Conservation (phyloP, 2,329 filamentous ascomycete species). For the Lachnellula subtilissima region DNA sequence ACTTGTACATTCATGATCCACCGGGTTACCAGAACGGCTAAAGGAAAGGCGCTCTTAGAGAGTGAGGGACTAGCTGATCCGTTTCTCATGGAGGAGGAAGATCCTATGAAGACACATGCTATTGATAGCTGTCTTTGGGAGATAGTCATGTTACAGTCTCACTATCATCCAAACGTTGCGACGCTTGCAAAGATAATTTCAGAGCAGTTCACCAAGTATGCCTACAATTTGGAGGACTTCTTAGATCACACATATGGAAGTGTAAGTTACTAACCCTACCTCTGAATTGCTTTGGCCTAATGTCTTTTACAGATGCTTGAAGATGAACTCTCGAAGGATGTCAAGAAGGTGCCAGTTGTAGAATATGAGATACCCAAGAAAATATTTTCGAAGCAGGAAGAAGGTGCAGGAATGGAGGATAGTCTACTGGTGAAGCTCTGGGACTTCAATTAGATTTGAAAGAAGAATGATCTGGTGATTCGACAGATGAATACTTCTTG, state of each 20-base stretch:
- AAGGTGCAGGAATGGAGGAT: slow-evolving; percentile 44
- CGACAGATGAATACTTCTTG: neutral
- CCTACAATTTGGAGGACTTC: slow-evolving; percentile 96
- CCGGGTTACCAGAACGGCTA: slow-evolving; percentile 58
- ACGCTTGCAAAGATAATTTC: slow-evolving; percentile 90
- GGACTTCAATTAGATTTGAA: slow-evolving; percentile 42
- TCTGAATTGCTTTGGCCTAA: neutral
- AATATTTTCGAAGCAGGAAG: slow-evolving; percentile 40
- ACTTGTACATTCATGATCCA: slow-evolving; percentile 96
- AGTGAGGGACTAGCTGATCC: slow-evolving; percentile 62
- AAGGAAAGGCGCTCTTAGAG: slow-evolving; percentile 55
- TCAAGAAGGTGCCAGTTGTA: slow-evolving; percentile 82
- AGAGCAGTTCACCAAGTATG: slow-evolving; percentile 94
- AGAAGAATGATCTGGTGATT: neutral
- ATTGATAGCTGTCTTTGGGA: slow-evolving; percentile 96
- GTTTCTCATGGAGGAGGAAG: slow-evolving; percentile 68
- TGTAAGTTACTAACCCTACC: slow-evolving; percentile 44
- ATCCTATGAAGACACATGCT: slow-evolving; percentile 80
- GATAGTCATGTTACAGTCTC: slow-evolving; percentile 80
- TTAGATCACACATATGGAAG: slow-evolving; percentile 87
- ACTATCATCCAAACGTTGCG: slow-evolving; percentile 96
- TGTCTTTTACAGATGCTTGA: slow-evolving; percentile 61
- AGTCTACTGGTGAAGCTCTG: slow-evolving; percentile 56
- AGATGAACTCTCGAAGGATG: slow-evolving; percentile 73
- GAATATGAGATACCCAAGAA: slow-evolving; percentile 80